Evolutionary conservation across 768 basidiomycete genomes (phyloP), one percentile per base, ranked within the genome.

Genomic region (Panellus pusillus): DNA sequence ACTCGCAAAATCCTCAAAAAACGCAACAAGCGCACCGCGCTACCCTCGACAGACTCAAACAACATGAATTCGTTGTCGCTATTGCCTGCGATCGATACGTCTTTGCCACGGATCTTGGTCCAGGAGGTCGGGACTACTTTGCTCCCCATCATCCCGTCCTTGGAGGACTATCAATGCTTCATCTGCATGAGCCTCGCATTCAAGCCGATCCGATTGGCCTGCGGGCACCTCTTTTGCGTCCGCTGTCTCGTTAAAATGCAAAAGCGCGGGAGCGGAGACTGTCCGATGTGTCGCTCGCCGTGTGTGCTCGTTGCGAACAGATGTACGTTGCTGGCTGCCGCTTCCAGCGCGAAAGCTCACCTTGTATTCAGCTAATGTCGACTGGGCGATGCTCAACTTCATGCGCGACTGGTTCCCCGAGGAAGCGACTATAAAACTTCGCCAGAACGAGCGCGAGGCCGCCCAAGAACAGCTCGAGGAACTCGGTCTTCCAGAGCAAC

Each of bases 1-100:
- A 89, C 87, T 2, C 83, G 93, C 32, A 97, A 97, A 72, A 93
- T 93, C 54, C 79, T 96, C 47, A 96, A 96, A 77, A 97, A 97
- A 66, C 94, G 95, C 65, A 80, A 90, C 27, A 96, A 96, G 66
- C 84, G 91, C 4, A 96, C 93, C 0, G 84, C 89, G 0, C 74
- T 98, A 9, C 87, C 90, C 29, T 36, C 44, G 28, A 53, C 50
- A 27, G 54, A 56, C 42, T 27, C 53, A 27, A 62, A 35, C 6
- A 56, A 54, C 37, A 57, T 62, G 15, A 61, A 62, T 27, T 68
- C 71, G 13, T 65, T 73, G 17, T 70, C 75, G 12, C 66, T 74
- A 13, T 55, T 73, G 1, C 55, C 65, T 32, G 39, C 60, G 28
- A 53, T 52, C 11, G 55, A 58, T 37, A 57, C 72, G 56, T 72